Base-by-base conservation (phyloP, 306 rosid genomes). In the Malus asiatica region DNA sequence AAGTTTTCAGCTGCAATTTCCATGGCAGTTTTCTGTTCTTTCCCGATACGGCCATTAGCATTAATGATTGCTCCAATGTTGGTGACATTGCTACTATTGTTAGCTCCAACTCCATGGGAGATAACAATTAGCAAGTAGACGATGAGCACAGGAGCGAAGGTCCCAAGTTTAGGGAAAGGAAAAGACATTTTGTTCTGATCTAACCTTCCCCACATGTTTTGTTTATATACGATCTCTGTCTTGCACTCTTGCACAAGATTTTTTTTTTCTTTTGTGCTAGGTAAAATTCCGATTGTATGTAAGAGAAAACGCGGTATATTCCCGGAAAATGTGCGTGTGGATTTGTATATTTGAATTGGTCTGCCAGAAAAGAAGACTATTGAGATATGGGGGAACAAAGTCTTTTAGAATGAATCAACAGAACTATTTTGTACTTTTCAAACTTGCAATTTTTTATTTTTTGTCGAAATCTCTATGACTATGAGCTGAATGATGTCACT, bases 21-120 rank as follows among this genome's bases (percentile, higher is more conserved):
- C 87, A 87, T 87, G 78, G 87, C 83, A 62, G 65, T 64, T 81
- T 76, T 83, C 52, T 87, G 85, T 11, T 89, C 85, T 8, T 64
- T 85, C 1, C 88, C 91, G 35, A 85, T 76, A 12, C 22, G 84
- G 58, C 88, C 79, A 65, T 13, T 65, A 22, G 80, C 18, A 76
- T 87, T 87, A 44, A 87, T 52, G 72, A 89, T 84, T 4, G 61
- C 85, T 27, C 88, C 93, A 51, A 87, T 73, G 66, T 60, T 84
- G 18, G 70, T 70, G 33, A n/a, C 72, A 14, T 46, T 10, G 48
- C 27, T 73, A 30, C 65, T 72, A 25, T 70, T n/a, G 9, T 35
- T 15, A 11, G 79, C 82, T 69, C 76, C 73, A 63, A 64, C 74
- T 52, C 80, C 85, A 42, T 69, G 9, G 38, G 48, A 42, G 20